Conservation (phyloP, 179 eudicot species). For the Spinacia oleracea region DNA sequence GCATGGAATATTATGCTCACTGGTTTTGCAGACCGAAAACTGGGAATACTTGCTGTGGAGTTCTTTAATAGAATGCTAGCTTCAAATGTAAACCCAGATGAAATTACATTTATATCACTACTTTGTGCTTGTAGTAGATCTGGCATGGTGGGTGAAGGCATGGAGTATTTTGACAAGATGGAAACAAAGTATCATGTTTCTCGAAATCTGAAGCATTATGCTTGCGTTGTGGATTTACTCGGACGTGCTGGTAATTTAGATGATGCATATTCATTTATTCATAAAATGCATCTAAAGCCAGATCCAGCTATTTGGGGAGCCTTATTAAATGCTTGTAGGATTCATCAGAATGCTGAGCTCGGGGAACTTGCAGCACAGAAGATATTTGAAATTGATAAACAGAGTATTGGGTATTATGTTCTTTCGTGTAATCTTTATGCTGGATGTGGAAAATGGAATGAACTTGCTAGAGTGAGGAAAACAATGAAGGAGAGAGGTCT, state of each 20-base stretch:
- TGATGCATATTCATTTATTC: conserved; percentile 52
- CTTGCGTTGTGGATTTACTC: conserved; percentile 77
- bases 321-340: conserved; percentile 69
- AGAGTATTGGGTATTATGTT: conserved; percentile 58
- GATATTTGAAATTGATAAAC: conserved; percentile 50
- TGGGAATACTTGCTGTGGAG: conserved; percentile 52
- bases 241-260: conserved; percentile 74
- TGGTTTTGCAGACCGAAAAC: conserved; percentile 61
- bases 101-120: conserved; percentile 58
- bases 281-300: conserved; percentile 60
- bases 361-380: conserved; percentile 63
- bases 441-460: conserved; percentile 64
- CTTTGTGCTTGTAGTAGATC: conserved; percentile 77
- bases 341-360: conserved; percentile 52
- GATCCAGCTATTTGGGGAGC: conserved; percentile 85
- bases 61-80: conserved; percentile 51
- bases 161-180: conserved; percentile 59
- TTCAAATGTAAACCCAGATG: conserved; percentile 55
- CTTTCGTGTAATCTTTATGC: conserved; percentile 68
- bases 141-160: conserved; percentile 70
- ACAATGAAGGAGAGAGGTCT: conserved; percentile 68
- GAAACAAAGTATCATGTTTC: conserved; percentile 36
- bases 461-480: conserved; percentile 53
- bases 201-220: conserved; percentile 75
- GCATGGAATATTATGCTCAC: conserved; percentile 79